Evolutionary conservation across 768 basidiomycete genomes (phyloP), one percentile per base, ranked within the genome.

Genomic region (Myochromella boudieri): DNA sequence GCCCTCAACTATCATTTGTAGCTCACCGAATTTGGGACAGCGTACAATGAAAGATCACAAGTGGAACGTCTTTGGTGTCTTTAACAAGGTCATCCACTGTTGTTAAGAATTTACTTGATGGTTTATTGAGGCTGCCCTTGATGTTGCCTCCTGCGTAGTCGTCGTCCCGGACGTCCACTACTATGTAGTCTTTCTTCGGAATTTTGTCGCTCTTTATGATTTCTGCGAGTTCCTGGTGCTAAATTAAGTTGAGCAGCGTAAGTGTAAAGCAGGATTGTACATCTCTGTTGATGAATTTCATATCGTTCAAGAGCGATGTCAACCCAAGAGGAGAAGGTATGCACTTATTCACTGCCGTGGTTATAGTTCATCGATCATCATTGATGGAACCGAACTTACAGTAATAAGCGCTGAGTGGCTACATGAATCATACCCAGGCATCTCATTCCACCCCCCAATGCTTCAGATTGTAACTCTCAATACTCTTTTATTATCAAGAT

Each of bases 151-250:
- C 91, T 9, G 60, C 69, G 64, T 75, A 87, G 54, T 93, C 91
- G 46, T 84, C 79, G 62, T 91, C 90, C n/a, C 91, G 83, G 25
- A 93, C 91, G 62, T 93, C 91, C 31, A 93, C 77, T 34, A 93
- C 75, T 24, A 85, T 63, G 60, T 83, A 92, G 60, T 91, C 87
- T 60, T 80, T 78, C 57, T 70, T 66, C 6, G 79, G 68, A 25
- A 69, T 66, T 57, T 82, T 82, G 45, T 74, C 76, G 59, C 77
- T 80, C 65, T 84, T 90, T 54, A 91, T 82, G 49, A 89, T 63
- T 24, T 67, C 64, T 15, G 82, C 83, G 37, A 92, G 80, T 60
- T 87, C 81, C 89, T 91, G 21, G 37, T 41, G n/a, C 24, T 10
- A 24, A 18, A 45, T 46, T 28, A 45, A 14, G 14, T 37, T 28